Percentiles rank a stretch among this genome's conserved stretches.
Conservation (phyloP, 345 rosid genomes). For the Gossypium rotundifolium region DNA sequence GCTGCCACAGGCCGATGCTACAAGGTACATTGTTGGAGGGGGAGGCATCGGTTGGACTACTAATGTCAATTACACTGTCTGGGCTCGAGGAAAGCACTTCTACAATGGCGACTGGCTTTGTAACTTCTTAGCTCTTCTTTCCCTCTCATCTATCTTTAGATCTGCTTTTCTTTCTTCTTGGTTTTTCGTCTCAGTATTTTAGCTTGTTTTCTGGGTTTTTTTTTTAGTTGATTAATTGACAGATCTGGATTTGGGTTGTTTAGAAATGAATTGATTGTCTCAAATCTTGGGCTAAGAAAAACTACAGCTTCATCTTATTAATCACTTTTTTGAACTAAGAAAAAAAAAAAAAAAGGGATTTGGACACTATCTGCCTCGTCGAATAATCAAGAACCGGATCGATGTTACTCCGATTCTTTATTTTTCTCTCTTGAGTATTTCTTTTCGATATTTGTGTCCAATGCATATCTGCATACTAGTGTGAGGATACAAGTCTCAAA, state of each 20-base stretch:
- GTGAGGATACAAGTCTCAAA: no score
- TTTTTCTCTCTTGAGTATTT: not conserved
- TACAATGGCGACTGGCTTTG: conserved; percentile 96
- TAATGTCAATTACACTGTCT: conserved; percentile 68
- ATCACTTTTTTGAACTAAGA: no score
- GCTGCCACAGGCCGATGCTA: conserved; percentile 45
- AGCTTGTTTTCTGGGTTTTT: not conserved
- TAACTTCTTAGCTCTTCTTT: conserved; percentile 26
- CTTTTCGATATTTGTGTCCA: not conserved
- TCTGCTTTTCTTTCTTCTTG: conserved; percentile 16
- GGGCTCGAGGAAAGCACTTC: conserved; percentile 80
- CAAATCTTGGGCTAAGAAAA: conserved; percentile 1
- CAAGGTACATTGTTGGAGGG: conserved; percentile 56
- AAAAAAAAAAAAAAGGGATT: no score
- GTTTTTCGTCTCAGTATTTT: not conserved
- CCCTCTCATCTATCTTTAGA: conserved; percentile 17
- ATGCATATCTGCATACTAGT: not conserved
- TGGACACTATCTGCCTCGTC: no score
- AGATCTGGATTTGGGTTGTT: conserved; percentile 24
- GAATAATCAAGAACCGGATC: not conserved
- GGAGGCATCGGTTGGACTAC: conserved; percentile 57
- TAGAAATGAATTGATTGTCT: not conserved
- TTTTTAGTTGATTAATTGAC: conserved; percentile 12
- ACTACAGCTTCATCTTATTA: not conserved
- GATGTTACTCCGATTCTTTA: not conserved